Percentiles rank a stretch among this genome's conserved stretches.
Conservation (phyloP, 2,329 filamentous ascomycete genomes). For the Purpureocillium lavendulum region DNA sequence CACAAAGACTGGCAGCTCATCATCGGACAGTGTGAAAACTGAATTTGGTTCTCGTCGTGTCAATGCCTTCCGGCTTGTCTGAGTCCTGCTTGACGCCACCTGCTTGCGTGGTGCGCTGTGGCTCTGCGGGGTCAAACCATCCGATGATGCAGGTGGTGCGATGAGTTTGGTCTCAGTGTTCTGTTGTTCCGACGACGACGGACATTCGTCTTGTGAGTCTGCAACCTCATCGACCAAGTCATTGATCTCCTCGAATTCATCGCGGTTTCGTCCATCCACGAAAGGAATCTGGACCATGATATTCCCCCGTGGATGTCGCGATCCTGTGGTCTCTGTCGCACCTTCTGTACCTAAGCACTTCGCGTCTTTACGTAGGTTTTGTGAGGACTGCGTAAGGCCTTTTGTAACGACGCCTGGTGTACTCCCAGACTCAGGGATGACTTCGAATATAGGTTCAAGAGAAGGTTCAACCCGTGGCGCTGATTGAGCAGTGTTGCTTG, state of each 20-base stretch:
- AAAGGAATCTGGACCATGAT: slow-evolving; percentile 9
- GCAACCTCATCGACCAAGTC: not conserved
- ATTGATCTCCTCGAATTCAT: slow-evolving; percentile 8
- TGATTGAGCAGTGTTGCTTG: no score
- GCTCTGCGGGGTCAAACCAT: slow-evolving; percentile 9
- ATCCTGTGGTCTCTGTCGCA: not conserved
- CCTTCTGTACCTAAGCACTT: no score
- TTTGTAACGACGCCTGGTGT: no score
- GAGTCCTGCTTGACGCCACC: not conserved
- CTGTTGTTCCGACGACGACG: slow-evolving; percentile 1
- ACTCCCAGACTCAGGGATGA: no score
- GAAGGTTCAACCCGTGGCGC: no score
- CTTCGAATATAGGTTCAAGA: no score
- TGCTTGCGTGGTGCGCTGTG: not conserved
- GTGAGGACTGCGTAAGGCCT: no score
- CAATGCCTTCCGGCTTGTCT: not conserved
- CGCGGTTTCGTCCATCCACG: slow-evolving; percentile 2
- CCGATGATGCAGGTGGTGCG: no score
- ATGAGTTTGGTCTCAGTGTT: no score
- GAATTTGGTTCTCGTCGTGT: slow-evolving; percentile 2
- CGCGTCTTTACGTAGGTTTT: no score
- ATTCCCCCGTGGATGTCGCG: slow-evolving; percentile 4
- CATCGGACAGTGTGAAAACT: slow-evolving; percentile 23
- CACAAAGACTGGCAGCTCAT: slow-evolving; percentile 22
- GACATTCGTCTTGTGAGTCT: slow-evolving; percentile 1